Conservation (phyloP, 441 rosid genomes). For the Syzygium syzygioides region DNA sequence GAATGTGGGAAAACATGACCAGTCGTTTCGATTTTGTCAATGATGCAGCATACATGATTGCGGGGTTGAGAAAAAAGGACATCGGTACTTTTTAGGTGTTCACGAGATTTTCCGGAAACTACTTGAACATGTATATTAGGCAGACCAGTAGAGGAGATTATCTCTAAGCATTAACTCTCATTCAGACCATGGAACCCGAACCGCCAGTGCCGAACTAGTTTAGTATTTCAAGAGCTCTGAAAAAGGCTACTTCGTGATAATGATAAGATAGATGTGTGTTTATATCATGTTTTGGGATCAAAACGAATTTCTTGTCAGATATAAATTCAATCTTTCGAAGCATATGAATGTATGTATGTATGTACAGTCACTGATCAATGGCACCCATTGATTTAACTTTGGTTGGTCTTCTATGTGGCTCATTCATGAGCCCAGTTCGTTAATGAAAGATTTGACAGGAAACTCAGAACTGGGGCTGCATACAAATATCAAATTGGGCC, state of each 20-base stretch:
- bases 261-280: background rate
- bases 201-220: background rate
- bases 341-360: background rate
- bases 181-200: background rate
- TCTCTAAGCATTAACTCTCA: background rate
- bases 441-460: no score
- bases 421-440: background rate
- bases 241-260: background rate
- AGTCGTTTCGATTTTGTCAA: background rate
- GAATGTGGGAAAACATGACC: background rate
- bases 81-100: background rate
- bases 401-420: background rate
- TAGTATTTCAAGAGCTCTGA: background rate
- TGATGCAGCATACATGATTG: background rate
- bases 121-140: background rate
- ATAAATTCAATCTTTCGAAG: background rate
- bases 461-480: background rate
- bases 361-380: background rate
- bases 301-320: background rate
- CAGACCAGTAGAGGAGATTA: background rate
- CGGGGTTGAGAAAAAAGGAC: background rate
- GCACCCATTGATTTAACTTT: background rate
- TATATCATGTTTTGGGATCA: background rate
- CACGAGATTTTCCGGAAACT: background rate
- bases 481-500: background rate